A percentile compares a stretch with the other conserved stretches of the same genome.
Evolutionary conservation across 805 yeast species (phyloP).

Genomic region (Pachysolen tannophilus): DNA sequence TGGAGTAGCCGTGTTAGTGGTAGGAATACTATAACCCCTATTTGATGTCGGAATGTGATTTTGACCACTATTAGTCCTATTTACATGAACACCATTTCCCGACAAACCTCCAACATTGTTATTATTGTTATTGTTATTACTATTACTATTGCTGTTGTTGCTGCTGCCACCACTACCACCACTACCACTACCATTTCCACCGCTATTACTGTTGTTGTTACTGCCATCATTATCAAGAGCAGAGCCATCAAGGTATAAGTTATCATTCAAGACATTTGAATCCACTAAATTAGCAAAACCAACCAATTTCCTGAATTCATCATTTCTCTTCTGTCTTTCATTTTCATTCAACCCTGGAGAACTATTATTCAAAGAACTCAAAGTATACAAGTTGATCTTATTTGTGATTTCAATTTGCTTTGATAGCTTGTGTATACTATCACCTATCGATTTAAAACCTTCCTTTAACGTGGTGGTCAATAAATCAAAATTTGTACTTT

Average conservation of each 20-base stretch:
- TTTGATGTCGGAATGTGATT: too few species aligned
- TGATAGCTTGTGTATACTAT: constrained; percentile 1
- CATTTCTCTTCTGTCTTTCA: constrained; percentile 6
- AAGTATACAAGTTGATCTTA: constrained; percentile 4
- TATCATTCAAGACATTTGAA: constrained; percentile 2
- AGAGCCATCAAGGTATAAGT: neutral
- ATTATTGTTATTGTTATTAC: constrained; percentile 13
- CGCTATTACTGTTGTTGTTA: constrained; percentile 24
- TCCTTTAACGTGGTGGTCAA: constrained; percentile 3
- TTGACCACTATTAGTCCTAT: constrained; percentile 14
- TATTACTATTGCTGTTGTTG: constrained; percentile 17
- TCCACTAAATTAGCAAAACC: constrained; percentile 6
- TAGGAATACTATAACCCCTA: constrained; percentile 10
- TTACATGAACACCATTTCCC: too few species aligned
- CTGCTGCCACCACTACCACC: constrained; percentile 13
- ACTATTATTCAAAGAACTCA: constrained; percentile 1
- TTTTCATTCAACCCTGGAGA: neutral
- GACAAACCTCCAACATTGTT: too few species aligned
- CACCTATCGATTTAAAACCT: constrained; percentile 3
- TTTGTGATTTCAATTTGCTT: constrained; percentile 8
- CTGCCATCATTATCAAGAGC: constrained; percentile 15
- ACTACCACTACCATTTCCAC: constrained; percentile 27
- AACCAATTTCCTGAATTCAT: constrained; percentile 5
- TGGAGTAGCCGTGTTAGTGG: constrained; percentile 8
- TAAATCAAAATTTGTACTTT: neutral